Base-by-base conservation (phyloP, 2,329 filamentous ascomycete species). In the Aspergillus brunneoviolaceus region DNA sequence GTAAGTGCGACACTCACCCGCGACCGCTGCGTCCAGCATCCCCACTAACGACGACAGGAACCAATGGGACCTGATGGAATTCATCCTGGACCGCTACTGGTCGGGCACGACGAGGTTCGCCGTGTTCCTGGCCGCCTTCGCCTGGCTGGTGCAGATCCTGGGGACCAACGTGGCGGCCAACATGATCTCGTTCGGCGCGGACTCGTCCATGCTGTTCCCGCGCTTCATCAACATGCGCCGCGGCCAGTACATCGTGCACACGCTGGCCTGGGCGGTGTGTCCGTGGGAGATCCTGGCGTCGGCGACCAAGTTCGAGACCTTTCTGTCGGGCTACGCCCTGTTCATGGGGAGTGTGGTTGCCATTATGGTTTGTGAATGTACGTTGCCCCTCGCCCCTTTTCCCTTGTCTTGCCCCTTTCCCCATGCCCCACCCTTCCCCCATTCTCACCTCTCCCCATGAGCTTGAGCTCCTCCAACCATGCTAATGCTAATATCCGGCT, bases 191-290 rank as follows among this genome's bases (percentile, higher is more conserved):
- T 73, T 80, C 61, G 70, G 69, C 62, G 57, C 70, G 64, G 65
- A 80, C 69, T 19, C 73, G 63, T 57, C 74, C 63, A 57, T 77
- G 78, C 80, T 47, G 74, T 84, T 33, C 76, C 81, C 83, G 1
- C 75, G 76, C 23, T 85, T 80, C 68, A 71, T 85, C 62, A 84
- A 85, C 65, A 84, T 86, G 66, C 71, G 72, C 21, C 79, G 83
- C 12, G 83, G 83, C 11, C 81, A 80, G 51, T 70, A 85, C 29
- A 72, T 85, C 47, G 78, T 80, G 3, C 80, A 82, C 10, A 64
- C 84, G 12, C 73, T 84, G 3, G 81, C 80, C 42, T 86, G 83
- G 82, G 79, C 79, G 2, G 77, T 62, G 23, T 53, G 51, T 1
- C 60, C 60, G 3, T 62, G 57, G 60, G 55, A 62, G 35, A 62